Base-by-base conservation (phyloP, 352 stramenopile genomes). In the Globisporangium recalcitrans region DNA sequence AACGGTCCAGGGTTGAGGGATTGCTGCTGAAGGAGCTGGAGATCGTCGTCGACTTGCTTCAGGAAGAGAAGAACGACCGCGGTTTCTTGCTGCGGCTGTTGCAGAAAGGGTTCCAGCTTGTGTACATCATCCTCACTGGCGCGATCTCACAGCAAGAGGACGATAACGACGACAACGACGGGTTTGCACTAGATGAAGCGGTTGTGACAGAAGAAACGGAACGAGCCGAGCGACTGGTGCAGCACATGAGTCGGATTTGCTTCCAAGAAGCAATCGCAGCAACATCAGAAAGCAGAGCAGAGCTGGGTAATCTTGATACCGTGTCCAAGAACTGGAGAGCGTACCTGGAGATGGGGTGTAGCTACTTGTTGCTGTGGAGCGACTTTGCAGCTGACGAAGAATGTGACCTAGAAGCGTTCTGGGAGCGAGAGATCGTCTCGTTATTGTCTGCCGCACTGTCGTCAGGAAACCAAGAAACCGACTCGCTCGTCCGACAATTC, bases 1-100 rank as follows among this genome's bases (percentile, higher is more conserved):
- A 53, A 31, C 81, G 74, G 2, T 22, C 55, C 24, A 76, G 68
- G 27, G 63, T 71, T 11, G 80, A 88, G 66, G 56, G 64, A 24
- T 65, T 79, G 19, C 66, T 92, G 16, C 47, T 92, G 16, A 75
- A 77, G 29, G 82, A 92, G 38, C 54, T 92, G 4, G 74, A 88
- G 16, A 52, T 88, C n/a, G 80, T 90, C 0, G 64, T 90, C 6
- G 82, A 86, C n/a, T 60, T 92, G 47, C 64, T 90, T 16, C 60
- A 77, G 22, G 72, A 90, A 60, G 77, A 87, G 51, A 71, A 73
- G 49, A 80, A 78, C 1, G 75, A 92, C 36, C 70, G 72, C 0
- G 62, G 63, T 14, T 87, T 90, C 42, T 47, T 88, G 29, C 42
- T 92, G 26, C 67, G 73, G 21, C 55, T 92, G 21, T 57, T 92